These are phyloP conservation scores for Annulohypoxylon maeteangense DNA, from an alignment of 495 filamentous ascomycete species.

Conservation along the genomic window DNA sequence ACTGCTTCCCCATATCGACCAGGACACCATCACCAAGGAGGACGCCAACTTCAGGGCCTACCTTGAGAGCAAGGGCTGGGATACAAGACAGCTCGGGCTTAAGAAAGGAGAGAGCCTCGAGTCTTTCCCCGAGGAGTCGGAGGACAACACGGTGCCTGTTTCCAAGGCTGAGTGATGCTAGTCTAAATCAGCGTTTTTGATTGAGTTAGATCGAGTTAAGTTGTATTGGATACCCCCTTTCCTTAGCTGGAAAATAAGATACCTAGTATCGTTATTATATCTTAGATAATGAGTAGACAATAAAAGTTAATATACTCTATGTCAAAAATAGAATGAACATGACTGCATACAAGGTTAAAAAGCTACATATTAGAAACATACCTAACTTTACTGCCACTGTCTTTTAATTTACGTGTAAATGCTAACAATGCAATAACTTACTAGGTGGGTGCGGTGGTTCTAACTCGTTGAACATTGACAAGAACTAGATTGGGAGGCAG, in stretches of 20 bases:
- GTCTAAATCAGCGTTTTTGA: neutral
- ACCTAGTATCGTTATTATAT: neutral
- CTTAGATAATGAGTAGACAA: slow-evolving; percentile 14
- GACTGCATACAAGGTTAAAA: no score
- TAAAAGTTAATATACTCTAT: slow-evolving; percentile 1
- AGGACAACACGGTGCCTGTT: slow-evolving; percentile 14
- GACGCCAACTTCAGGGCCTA: slow-evolving; percentile 77
- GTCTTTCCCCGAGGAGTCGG: slow-evolving; percentile 27
- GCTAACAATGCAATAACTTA: no score
- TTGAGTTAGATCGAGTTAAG: neutral
- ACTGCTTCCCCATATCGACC: slow-evolving; percentile 73
- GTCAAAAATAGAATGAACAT: neutral
- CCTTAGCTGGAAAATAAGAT: neutral
- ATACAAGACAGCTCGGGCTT: slow-evolving; percentile 73
- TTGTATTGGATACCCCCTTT: slow-evolving; percentile 27
- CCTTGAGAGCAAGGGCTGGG: slow-evolving; percentile 74
- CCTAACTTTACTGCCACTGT: no score
- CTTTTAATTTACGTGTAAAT: no score
- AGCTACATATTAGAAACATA: no score
- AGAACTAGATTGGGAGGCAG: no score
- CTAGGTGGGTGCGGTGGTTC: no score
- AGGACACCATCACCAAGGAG: slow-evolving; percentile 78
- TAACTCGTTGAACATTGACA: no score
- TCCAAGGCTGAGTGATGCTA: slow-evolving; percentile 15
- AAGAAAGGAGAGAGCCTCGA: slow-evolving; percentile 51